Conservation (phyloP, 768 basidiomycete species). For the Dacryopinax spathularia region DNA sequence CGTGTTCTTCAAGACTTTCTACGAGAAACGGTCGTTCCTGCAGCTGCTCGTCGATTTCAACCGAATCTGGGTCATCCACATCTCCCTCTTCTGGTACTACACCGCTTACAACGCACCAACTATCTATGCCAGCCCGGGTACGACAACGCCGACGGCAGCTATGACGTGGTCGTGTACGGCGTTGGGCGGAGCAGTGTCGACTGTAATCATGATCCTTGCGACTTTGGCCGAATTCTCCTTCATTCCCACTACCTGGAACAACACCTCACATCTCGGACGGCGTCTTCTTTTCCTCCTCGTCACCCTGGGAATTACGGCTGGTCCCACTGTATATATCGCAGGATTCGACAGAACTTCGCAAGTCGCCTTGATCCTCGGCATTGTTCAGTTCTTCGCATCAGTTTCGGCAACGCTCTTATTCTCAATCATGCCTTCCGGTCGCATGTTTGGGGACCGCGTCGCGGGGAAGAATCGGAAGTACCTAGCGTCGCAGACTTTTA, state of each 20-base stretch:
- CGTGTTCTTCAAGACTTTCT: constrained; percentile 98
- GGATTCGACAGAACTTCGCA: constrained; percentile 58
- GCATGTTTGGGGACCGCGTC: constrained; percentile 98
- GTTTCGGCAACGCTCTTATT: constrained; percentile 76
- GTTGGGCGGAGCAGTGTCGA: constrained; percentile 90
- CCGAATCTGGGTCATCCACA: constrained; percentile 96
- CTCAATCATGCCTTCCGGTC: constrained; percentile 82
- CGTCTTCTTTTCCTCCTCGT: constrained; percentile 79
- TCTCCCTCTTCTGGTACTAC: constrained; percentile 91
- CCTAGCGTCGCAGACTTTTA: constrained; percentile 95
- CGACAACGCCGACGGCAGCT: constrained; percentile 45
- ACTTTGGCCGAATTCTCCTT: constrained; percentile 93
- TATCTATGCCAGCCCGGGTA: constrained; percentile 52
- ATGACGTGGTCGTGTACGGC: constrained; percentile 89
- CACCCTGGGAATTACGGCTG: constrained; percentile 80
- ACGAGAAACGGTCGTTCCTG: constrained; percentile 90
- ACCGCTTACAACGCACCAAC: constrained; percentile 86
- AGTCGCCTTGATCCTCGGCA: constrained; percentile 79
- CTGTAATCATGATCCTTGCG: constrained; percentile 87
- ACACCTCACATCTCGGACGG: constrained; percentile 88
- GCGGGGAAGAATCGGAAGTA: constrained; percentile 92
- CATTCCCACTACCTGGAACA: constrained; percentile 98
- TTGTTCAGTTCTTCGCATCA: constrained; percentile 92
- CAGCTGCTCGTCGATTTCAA: constrained; percentile 99
- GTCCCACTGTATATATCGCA: constrained; percentile 89